These are phyloP conservation scores for Dioscorea zingiberensis DNA, from an alignment of 106 monocot species.

Conservation along the genomic window DNA sequence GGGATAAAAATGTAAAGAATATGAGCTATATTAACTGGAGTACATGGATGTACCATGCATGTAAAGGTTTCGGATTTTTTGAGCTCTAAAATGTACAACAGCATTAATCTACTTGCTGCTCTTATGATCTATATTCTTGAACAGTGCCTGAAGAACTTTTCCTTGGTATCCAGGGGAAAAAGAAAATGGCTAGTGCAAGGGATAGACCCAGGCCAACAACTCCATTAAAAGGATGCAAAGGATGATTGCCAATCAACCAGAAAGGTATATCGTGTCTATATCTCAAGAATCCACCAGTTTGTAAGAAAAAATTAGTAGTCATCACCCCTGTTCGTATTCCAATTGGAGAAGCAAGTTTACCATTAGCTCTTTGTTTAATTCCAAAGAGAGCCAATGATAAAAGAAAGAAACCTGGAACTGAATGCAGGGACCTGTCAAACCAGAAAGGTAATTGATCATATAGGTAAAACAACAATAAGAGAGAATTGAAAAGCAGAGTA, in stretches of 20 bases:
- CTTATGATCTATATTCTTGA: too few species aligned
- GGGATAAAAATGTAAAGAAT: too few species aligned
- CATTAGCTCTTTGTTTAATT: conserved; percentile 53
- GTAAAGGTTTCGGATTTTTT: too few species aligned
- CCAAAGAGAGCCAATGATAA: conserved; percentile 72
- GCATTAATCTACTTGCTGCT: too few species aligned
- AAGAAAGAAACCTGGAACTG: conserved; percentile 64
- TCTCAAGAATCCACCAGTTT: conserved; percentile 38
- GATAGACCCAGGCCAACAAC: conserved; percentile 50
- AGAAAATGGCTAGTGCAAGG: conserved; percentile 48
- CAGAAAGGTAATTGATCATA: neutral
- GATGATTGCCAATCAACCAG: conserved; percentile 52
- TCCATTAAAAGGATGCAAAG: conserved; percentile 81
- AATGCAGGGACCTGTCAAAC: conserved; percentile 59
- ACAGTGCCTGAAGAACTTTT: too few species aligned
- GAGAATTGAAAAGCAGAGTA: neutral
- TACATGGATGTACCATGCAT: too few species aligned
- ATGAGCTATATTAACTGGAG: too few species aligned
- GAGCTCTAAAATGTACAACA: too few species aligned
- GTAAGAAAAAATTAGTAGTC: conserved; percentile 45
- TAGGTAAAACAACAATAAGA: neutral
- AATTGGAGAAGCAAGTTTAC: conserved; percentile 53
- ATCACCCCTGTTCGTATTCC: conserved; percentile 74
- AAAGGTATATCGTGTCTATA: conserved; percentile 37
- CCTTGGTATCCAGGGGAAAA: conserved; percentile 25